These are phyloP conservation scores for Lablab purpureus DNA, from an alignment of 306 rosid species.

Conservation along the genomic window DNA sequence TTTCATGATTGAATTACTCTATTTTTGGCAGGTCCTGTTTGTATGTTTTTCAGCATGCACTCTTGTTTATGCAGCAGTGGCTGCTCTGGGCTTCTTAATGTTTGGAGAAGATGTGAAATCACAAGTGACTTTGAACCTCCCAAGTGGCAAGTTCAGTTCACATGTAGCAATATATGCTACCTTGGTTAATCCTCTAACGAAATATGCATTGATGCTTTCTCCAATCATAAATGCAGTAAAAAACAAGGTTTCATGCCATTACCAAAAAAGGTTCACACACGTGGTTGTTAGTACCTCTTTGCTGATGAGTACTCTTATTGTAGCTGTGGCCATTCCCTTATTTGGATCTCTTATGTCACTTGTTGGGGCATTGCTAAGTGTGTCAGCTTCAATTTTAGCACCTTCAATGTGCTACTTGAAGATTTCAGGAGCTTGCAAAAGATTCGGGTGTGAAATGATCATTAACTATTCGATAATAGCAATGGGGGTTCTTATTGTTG, in stretches of 20 bases:
- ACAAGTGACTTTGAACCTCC: conserved; percentile 73
- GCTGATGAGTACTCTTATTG: conserved; percentile 56
- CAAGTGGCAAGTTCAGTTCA: conserved; percentile 62
- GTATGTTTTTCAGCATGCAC: conserved; percentile 67
- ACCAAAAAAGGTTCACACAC: conserved; percentile 49
- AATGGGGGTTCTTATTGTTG: conserved; percentile 57
- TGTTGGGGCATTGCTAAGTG: conserved; percentile 70
- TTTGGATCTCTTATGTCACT: conserved; percentile 70
- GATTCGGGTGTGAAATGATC: conserved; percentile 53
- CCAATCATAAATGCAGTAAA: conserved; percentile 63
- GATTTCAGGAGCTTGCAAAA: conserved; percentile 63
- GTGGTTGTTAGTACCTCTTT: conserved; percentile 52
- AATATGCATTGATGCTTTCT: conserved; percentile 73
- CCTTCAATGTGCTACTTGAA: conserved; percentile 78
- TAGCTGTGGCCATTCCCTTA: conserved; percentile 60
- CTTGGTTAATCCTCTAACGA: conserved; percentile 69
- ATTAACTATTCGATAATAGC: conserved; percentile 45
- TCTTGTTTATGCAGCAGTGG: conserved; percentile 68
- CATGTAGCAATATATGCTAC: conserved; percentile 72
- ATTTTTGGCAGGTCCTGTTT: conserved; percentile 58
- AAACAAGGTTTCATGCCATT: conserved; percentile 42
- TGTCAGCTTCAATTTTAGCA: conserved; percentile 60
- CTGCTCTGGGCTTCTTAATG: conserved; percentile 68
- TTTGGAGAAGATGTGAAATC: conserved; percentile 70
- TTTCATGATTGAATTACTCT: background rate